Base-by-base conservation (phyloP, 805 yeast genomes). In the Kuraishia ogatae region DNA sequence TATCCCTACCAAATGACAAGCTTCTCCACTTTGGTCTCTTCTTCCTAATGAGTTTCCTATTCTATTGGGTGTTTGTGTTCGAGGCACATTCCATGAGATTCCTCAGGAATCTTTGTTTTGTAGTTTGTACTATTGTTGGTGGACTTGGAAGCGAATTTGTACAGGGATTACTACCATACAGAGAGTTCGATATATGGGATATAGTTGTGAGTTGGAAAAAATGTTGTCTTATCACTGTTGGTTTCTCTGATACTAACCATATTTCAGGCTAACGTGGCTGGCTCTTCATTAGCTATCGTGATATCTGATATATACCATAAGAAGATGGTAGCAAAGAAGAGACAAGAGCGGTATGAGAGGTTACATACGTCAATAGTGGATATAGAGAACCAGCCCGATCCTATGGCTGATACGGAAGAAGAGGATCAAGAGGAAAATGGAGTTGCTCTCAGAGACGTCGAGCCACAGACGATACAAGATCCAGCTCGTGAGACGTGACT, bases 71-170 rank as follows among this genome's bases (percentile, higher is more conserved):
- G 1, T 63, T 78, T 51, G 63, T 76, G 2, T 63, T 78, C 50
- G 77, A 79, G 43, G 63, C 73, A 7, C 64, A 64, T 21, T 63
- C 73, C 1, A 56, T 70, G 23, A 66, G 67, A 56, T 59, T 62
- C 11, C 55, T 72, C 20, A 58, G 77, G 22, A 67, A 59, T 24
- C 50, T 69, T 23, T 66, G 80, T 1, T 64, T 78, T 49, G 48
- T 68, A 1, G 56, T 68, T 19, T 79, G 83, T 60, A 75, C 81
- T 0, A 19, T 75, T 2, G 67, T 71, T 1, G 82, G 75, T 0
- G 71, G 78, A 4, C 61, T 80, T 1, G 70, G 71, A 2, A 81
- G 81, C 75, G 85, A 81, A 59, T 65, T 76, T 50, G 53, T 72
- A 1, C 85, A 81, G 60, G 67, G 65, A 49, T 7, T 69, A 19